A percentile compares a stretch with the other conserved stretches of the same genome.
Evolutionary conservation across 1,284 basidiomycete species (phyloP).

Genomic region (Tilletia walkeri): DNA sequence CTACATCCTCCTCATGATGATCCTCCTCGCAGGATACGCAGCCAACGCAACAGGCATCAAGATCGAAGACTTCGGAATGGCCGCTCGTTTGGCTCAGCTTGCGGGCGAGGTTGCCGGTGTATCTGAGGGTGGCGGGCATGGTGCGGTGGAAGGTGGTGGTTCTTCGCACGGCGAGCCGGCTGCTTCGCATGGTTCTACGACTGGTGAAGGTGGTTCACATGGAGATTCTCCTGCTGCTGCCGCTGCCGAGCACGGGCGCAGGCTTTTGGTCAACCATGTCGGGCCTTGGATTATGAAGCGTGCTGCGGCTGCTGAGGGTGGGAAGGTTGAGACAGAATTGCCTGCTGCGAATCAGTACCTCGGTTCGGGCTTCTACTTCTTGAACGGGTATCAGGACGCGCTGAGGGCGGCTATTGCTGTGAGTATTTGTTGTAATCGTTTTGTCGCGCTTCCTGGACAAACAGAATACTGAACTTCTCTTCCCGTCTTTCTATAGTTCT

Average conservation of each 20-base stretch:
- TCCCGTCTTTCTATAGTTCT: conserved; percentile 27
- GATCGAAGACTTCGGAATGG: conserved; percentile 23
- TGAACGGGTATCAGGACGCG: conserved; percentile 32
- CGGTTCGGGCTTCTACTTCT: conserved; percentile 32
- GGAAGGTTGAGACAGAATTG: neutral
- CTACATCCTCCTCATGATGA: conserved; percentile 49
- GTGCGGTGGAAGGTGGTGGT: neutral
- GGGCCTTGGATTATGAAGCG: conserved; percentile 12
- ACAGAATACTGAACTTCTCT: neutral
- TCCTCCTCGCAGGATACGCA: conserved; percentile 50
- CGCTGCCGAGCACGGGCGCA: conserved; percentile 1
- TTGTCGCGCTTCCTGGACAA: neutral
- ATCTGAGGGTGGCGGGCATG: neutral
- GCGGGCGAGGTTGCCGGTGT: neutral
- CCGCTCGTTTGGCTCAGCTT: conserved; percentile 10
- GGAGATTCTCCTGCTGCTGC: neutral
- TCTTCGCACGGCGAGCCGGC: neutral
- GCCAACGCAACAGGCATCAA: conserved; percentile 45
- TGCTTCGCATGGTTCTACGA: neutral
- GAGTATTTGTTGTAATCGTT: neutral
- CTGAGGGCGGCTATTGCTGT: conserved; percentile 36
- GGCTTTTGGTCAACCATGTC: conserved; percentile 11
- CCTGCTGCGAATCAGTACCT: neutral
- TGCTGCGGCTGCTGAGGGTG: neutral
- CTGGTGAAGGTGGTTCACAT: neutral